Evolutionary conservation across 169 alveolate species (phyloP).

Genomic region (Amoebophrya sp.): DNA sequence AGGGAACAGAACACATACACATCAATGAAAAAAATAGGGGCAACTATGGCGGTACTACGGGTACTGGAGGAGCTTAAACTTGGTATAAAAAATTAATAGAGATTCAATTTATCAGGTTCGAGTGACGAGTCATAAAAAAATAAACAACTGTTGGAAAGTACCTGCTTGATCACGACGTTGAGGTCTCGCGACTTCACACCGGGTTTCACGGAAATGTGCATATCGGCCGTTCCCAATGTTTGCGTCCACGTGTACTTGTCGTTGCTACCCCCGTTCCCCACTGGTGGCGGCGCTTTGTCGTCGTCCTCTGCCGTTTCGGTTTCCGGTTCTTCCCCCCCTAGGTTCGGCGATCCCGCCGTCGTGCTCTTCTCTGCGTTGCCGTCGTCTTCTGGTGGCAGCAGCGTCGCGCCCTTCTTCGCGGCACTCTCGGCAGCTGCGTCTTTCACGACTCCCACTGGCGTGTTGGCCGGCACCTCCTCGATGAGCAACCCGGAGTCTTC

Average conservation of each 20-base stretch:
- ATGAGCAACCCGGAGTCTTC: not conserved
- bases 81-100: too few species aligned
- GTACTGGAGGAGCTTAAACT: too few species aligned
- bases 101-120: too few species aligned
- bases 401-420: too few species aligned
- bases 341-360: not conserved
- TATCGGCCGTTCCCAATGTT: slow-evolving; percentile 44
- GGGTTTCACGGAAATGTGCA: slow-evolving; percentile 34
- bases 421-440: too few species aligned
- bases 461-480: slow-evolving; percentile 12
- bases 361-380: too few species aligned
- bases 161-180: slow-evolving; percentile 24
- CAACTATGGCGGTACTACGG: too few species aligned
- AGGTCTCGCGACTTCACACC: slow-evolving; percentile 38
- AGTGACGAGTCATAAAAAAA: too few species aligned
- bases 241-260: slow-evolving; percentile 66
- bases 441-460: slow-evolving; percentile 8
- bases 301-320: slow-evolving; percentile 32
- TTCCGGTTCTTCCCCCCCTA: slow-evolving; percentile 12
- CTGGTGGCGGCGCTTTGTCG: slow-evolving; percentile 46
- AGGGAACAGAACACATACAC: too few species aligned
- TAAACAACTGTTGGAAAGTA: too few species aligned
- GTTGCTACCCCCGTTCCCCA: slow-evolving; percentile 67
- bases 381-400: not conserved
- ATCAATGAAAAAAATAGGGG: too few species aligned